Conservation (phyloP, 257 asterid genomes). For the Knoxia roxburghii region DNA sequence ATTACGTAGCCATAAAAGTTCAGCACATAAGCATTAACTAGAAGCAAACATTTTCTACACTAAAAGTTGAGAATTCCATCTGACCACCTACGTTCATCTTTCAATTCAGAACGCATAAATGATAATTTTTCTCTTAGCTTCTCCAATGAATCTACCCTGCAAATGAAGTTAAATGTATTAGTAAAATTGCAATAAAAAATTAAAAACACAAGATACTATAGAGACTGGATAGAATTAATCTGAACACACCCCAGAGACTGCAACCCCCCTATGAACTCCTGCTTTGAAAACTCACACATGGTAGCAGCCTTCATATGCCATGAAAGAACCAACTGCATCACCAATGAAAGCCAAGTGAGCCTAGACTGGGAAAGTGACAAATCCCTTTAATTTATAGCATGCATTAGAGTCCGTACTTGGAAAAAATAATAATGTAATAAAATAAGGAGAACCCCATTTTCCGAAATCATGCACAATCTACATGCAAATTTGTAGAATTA, state of each 20-base stretch:
- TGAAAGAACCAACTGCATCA: constrained; percentile 46
- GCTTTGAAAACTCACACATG: constrained; percentile 96
- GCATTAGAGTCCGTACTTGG: background rate
- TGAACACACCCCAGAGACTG: constrained; percentile 84
- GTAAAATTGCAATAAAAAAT: constrained; percentile 16
- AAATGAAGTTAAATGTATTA: constrained; percentile 19
- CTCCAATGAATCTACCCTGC: constrained; percentile 91
- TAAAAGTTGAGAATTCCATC: constrained; percentile 16
- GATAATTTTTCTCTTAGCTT: constrained; percentile 86
- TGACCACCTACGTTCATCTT: constrained; percentile 87
- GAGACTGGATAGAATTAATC: constrained; percentile 8
- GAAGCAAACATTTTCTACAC: constrained; percentile 5
- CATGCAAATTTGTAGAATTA: no score
- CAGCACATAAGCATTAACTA: background rate
- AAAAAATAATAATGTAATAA: background rate
- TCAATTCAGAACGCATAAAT: constrained; percentile 89
- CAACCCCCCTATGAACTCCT: constrained; percentile 79
- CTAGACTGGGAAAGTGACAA: background rate
- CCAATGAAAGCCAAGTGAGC: constrained; percentile 13
- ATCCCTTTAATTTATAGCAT: background rate
- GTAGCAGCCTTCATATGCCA: constrained; percentile 98
- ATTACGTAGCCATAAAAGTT: background rate
- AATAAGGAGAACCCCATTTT: background rate
- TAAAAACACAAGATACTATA: background rate
- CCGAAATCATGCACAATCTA: no score